phyloP scores from a whole-genome alignment of 345 rosid species.

The Eucalyptus cladocalyx region DNA sequence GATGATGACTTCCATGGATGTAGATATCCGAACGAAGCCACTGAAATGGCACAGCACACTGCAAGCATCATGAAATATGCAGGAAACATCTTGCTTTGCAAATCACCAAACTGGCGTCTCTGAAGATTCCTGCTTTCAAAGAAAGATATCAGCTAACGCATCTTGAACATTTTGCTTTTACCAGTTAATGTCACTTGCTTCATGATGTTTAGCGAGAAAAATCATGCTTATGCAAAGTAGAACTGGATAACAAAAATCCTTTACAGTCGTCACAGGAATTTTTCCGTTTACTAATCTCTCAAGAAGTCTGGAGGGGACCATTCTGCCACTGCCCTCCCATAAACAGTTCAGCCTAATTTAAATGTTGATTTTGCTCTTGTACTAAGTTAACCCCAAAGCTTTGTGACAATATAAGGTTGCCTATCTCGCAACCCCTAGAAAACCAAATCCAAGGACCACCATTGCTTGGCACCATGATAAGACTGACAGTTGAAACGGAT shows the following conservation, averaged over 20 bases:
- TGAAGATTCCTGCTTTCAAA: slow-evolving; percentile 51
- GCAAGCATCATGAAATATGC: slow-evolving; percentile 81
- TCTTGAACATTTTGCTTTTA: neutral
- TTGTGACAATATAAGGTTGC: neutral
- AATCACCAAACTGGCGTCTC: slow-evolving; percentile 86
- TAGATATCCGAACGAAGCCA: slow-evolving; percentile 62
- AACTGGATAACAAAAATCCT: neutral
- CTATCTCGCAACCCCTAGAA: neutral
- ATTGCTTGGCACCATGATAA: neutral
- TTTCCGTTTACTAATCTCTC: neutral
- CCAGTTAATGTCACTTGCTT: neutral
- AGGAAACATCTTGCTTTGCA: slow-evolving; percentile 98
- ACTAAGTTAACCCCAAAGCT: neutral
- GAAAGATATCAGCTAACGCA: neutral
- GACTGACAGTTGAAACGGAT: neutral
- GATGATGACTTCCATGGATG: slow-evolving; percentile 92
- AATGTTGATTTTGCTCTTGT: neutral
- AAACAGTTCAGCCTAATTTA: neutral
- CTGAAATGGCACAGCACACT: slow-evolving; percentile 57
- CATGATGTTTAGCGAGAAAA: neutral
- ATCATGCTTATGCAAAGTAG: neutral
- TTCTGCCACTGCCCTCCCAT: neutral
- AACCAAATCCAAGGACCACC: neutral
- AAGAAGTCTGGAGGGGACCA: neutral
- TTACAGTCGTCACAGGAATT: too few relatives aligned